phyloP scores from a whole-genome alignment of 805 yeast genomes.

The Tetrapisispora namnaoensis region DNA sequence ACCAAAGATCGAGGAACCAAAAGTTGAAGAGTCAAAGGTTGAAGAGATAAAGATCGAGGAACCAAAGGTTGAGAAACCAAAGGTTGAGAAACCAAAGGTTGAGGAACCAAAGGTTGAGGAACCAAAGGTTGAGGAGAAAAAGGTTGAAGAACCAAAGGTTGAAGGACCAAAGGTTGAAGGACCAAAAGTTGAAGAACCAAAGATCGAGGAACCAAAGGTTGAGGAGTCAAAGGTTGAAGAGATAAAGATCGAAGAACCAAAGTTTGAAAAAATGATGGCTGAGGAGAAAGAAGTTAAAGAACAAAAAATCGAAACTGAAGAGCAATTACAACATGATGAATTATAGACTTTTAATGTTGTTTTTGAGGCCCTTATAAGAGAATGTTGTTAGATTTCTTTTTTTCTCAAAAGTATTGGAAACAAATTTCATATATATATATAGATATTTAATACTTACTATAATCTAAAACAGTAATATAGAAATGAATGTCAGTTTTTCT shows the following conservation, averaged over 20 bases:
- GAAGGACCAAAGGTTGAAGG: background rate
- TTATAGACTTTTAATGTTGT: background rate
- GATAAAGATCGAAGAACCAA: background rate
- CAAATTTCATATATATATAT: too few species aligned
- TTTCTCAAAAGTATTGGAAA: background rate
- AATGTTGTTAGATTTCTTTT: background rate
- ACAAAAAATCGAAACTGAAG: background rate
- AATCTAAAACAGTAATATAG: slow-evolving; percentile 5
- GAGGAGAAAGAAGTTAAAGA: background rate
- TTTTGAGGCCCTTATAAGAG: background rate
- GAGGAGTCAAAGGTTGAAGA: background rate
- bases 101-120: background rate
- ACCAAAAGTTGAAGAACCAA: background rate
- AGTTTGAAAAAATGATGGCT: slow-evolving; percentile 1
- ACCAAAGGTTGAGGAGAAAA: background rate
- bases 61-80: slow-evolving; percentile 2
- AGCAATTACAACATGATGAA: slow-evolving; percentile 1
- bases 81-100: background rate
- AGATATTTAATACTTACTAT: too few species aligned
- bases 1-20: background rate
- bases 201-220: slow-evolving; percentile 1
- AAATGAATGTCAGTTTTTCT: too few species aligned
- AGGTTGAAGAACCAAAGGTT: background rate
- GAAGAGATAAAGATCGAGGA: background rate
- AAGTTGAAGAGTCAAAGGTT: background rate